These are phyloP conservation scores for Cystobasidium onofrii DNA, from an alignment of 768 basidiomycete species.

Conservation along the genomic window DNA sequence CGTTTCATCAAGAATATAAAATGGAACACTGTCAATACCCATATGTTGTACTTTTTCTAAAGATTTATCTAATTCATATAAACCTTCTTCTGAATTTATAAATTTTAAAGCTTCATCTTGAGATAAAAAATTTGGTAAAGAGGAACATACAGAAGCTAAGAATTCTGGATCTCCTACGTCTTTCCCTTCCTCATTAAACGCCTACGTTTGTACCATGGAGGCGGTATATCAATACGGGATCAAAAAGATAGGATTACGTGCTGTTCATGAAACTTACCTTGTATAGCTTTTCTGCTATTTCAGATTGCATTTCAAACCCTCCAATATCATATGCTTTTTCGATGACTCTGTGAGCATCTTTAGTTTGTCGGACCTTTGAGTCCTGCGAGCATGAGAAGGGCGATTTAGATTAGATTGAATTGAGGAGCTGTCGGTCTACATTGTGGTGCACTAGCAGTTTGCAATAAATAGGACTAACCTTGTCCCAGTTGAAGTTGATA, in stretches of 20 bases:
- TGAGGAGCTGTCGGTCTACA: too few species aligned
- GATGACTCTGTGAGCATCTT: conserved; percentile 61
- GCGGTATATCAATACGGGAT: too few species aligned
- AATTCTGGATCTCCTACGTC: conserved; percentile 1
- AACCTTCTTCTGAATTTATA: conserved; percentile 19
- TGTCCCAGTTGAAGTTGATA: conserved; percentile 35
- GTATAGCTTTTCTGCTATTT: conserved; percentile 54
- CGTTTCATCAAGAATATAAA: conserved; percentile 26
- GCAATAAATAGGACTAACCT: too few species aligned
- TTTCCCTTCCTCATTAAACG: background rate
- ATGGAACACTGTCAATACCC: conserved; percentile 26
- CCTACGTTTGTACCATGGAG: background rate
- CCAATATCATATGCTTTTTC: conserved; percentile 61
- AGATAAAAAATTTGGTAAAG: background rate
- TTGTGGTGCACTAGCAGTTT: too few species aligned
- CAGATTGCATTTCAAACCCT: conserved; percentile 57
- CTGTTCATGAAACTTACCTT: background rate
- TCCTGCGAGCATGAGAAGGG: too few species aligned
- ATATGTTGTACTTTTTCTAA: conserved; percentile 2
- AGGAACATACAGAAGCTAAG: conserved; percentile 48
- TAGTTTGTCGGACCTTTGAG: conserved; percentile 61
- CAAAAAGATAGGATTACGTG: too few species aligned
- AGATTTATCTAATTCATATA: conserved; percentile 28
- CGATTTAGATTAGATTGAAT: too few species aligned
- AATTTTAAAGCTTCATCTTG: conserved; percentile 9